Evolutionary conservation across 495 filamentous ascomycete species (phyloP).

Genomic region (Aspergillus coremiiformis): DNA sequence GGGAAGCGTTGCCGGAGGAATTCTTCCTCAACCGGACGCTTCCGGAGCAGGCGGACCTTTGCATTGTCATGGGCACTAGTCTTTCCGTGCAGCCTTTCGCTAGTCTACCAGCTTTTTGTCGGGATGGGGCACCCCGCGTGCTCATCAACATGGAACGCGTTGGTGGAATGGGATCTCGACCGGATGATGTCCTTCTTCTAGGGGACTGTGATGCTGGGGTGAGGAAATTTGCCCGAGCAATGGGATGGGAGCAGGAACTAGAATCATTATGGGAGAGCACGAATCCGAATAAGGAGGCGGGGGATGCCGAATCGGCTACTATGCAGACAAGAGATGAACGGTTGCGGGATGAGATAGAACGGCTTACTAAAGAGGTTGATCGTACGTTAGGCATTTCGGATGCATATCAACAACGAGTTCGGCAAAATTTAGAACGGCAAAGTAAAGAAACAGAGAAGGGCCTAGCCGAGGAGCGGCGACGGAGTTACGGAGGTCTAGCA

Average conservation of each 20-base stretch:
- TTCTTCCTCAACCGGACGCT: slow-evolving; percentile 58
- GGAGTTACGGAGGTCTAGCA: slow-evolving; percentile 17
- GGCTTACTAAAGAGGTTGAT: slow-evolving; percentile 48
- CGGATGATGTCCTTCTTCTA: slow-evolving; percentile 69
- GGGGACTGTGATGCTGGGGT: slow-evolving; percentile 79
- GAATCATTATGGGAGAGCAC: slow-evolving; percentile 59
- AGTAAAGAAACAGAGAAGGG: slow-evolving; percentile 1
- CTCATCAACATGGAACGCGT: slow-evolving; percentile 87
- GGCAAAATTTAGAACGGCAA: slow-evolving; percentile 26
- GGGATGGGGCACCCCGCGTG: slow-evolving; percentile 58
- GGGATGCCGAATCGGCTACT: slow-evolving; percentile 27
- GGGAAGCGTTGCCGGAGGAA: slow-evolving; percentile 65
- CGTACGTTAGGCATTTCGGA: slow-evolving; percentile 41
- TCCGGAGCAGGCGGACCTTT: slow-evolving; percentile 62
- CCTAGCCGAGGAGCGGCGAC: neutral
- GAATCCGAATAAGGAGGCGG: slow-evolving; percentile 32
- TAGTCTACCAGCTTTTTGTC: slow-evolving; percentile 58
- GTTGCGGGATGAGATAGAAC: slow-evolving; percentile 46
- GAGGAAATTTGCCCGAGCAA: slow-evolving; percentile 67
- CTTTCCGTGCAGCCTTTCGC: slow-evolving; percentile 87
- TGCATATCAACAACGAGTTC: slow-evolving; percentile 37
- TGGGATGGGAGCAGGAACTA: slow-evolving; percentile 84
- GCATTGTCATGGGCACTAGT: slow-evolving; percentile 88
- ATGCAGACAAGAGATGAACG: slow-evolving; percentile 45
- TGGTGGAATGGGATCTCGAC: slow-evolving; percentile 64